phyloP scores from a whole-genome alignment of 1,139 yeast genomes.

The Candida neerlandica region DNA sequence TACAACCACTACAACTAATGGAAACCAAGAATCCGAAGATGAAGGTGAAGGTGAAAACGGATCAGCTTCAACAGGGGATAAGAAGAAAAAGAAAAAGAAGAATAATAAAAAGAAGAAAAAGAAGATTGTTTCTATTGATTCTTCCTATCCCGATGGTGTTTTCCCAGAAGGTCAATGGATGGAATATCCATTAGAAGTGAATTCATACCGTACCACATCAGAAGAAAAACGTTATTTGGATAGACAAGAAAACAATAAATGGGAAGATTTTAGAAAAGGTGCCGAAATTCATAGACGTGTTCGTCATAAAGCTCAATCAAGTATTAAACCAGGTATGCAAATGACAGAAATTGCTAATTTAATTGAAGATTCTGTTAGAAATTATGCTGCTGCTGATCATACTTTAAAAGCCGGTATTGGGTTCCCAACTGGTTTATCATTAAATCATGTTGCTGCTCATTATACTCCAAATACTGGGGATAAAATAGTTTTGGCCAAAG shows the following conservation, averaged over 20 bases:
- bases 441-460: slow-evolving; percentile 96
- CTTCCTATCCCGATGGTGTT: slow-evolving; percentile 67
- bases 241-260: slow-evolving; percentile 60
- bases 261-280: slow-evolving; percentile 93
- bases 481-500: slow-evolving; percentile 72
- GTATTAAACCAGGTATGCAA: slow-evolving; percentile 87
- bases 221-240: slow-evolving; percentile 85
- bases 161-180: slow-evolving; percentile 91
- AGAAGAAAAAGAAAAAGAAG: slow-evolving; percentile 45
- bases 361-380: slow-evolving; percentile 83
- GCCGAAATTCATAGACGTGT: slow-evolving; percentile 96
- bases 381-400: slow-evolving; percentile 67
- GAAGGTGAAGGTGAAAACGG: slow-evolving; percentile 15
- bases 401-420: slow-evolving; percentile 84
- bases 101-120: slow-evolving; percentile 49
- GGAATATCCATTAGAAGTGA: slow-evolving; percentile 72
- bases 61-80: slow-evolving; percentile 31
- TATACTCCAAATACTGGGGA: slow-evolving; percentile 98
- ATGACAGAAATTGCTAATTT: slow-evolving; percentile 88
- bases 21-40: slow-evolving; percentile 12
- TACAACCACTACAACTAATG: neutral
- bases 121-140: slow-evolving; percentile 59
- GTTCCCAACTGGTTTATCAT: slow-evolving; percentile 93
- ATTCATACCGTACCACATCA: slow-evolving; percentile 75
- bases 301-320: slow-evolving; percentile 73